phyloP scores from a whole-genome alignment of 1,139 yeast genomes.

The Suhomyces chickasaworum region DNA sequence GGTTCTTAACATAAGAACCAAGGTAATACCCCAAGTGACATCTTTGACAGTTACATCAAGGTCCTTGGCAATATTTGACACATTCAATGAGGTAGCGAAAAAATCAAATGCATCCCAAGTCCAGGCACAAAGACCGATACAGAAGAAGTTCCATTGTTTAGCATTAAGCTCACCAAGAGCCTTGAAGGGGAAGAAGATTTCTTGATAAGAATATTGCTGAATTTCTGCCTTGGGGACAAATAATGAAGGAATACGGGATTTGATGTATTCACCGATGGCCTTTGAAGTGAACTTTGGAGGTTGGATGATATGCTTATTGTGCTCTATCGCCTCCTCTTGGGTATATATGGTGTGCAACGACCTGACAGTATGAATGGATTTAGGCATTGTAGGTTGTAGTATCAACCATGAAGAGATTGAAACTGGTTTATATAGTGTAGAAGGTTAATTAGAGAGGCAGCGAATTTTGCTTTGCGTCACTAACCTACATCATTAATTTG shows the following conservation, averaged over 20 bases:
- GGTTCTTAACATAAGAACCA: constrained; percentile 48
- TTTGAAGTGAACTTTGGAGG: constrained; percentile 20
- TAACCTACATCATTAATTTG: neutral
- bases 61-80: constrained; percentile 31
- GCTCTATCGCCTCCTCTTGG: constrained; percentile 22
- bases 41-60: constrained; percentile 31
- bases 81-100: constrained; percentile 41
- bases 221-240: constrained; percentile 36
- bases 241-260: constrained; percentile 34
- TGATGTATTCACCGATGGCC: constrained; percentile 30
- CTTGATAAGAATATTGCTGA: constrained; percentile 28
- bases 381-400: constrained; percentile 1
- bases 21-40: constrained; percentile 47
- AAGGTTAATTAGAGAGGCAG: neutral
- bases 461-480: neutral
- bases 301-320: constrained; percentile 35
- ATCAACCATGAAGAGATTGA: neutral
- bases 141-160: constrained; percentile 41
- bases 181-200: constrained; percentile 39
- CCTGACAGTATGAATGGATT: constrained; percentile 8
- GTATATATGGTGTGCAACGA: constrained; percentile 11
- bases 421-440: neutral
- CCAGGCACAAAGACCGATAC: constrained; percentile 36
- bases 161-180: constrained; percentile 32
- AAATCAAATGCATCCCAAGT: constrained; percentile 50